Evolutionary conservation across 1,139 yeast genomes (phyloP).

Genomic region (Magnusiomyces sp.): DNA sequence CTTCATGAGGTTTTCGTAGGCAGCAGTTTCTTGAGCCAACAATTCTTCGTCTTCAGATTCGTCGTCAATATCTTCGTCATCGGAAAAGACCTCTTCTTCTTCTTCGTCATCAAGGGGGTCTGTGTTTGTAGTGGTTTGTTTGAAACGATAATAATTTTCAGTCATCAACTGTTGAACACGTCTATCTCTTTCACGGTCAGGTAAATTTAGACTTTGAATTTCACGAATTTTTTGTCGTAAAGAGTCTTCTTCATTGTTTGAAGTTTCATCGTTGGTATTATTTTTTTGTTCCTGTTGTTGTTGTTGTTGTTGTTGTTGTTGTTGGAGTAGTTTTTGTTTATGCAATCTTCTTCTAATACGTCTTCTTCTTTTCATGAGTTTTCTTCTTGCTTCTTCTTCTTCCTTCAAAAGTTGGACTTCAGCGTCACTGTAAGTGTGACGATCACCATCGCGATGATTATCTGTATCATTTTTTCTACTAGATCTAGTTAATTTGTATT

Average conservation of each 20-base stretch:
- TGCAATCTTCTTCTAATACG: not conserved
- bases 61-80: constrained; percentile 18
- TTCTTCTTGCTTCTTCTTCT: not conserved
- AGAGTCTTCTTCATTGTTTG: constrained; percentile 12
- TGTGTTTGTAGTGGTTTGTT: constrained; percentile 12
- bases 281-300: not conserved
- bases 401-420: constrained; percentile 1
- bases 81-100: constrained; percentile 23
- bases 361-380: constrained; percentile 2
- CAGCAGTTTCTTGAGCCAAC: no score
- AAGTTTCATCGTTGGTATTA: not conserved
- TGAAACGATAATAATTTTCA: constrained; percentile 50
- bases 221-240: constrained; percentile 49
- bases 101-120: constrained; percentile 20
- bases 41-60: constrained; percentile 9
- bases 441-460: not conserved
- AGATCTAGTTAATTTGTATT: constrained; percentile 14
- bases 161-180: constrained; percentile 71
- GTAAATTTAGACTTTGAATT: constrained; percentile 43
- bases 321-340: not conserved
- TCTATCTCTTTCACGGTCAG: constrained; percentile 50
- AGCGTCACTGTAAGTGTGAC: not conserved
- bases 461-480: not conserved
- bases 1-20: constrained; percentile 16
- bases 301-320: constrained; percentile 1